Percentiles rank a stretch among this genome's conserved stretches.
These are phyloP conservation scores for Quercus phellos DNA, from an alignment of 331 rosid genomes.

Conservation along the genomic window DNA sequence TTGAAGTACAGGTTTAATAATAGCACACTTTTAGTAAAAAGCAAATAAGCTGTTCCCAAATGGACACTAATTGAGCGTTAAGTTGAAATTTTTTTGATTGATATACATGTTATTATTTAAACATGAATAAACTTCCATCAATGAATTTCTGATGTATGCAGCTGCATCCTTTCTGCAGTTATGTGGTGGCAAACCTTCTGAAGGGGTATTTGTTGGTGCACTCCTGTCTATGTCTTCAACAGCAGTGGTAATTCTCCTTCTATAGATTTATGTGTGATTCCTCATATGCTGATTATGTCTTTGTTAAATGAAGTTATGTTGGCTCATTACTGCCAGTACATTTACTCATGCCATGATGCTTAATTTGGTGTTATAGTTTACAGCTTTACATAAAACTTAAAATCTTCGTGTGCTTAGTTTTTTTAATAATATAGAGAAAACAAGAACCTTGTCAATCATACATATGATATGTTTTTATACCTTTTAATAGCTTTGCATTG, in stretches of 20 bases:
- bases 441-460: background rate
- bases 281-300: background rate
- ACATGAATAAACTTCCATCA: background rate
- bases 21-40: too few relatives aligned
- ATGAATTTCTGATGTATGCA: slow-evolving; percentile 30
- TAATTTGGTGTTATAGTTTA: background rate
- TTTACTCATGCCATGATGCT: background rate
- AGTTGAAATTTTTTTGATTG: background rate
- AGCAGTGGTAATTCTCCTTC: slow-evolving; percentile 65
- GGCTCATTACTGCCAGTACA: background rate
- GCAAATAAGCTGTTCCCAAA: too few relatives aligned
- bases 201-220: slow-evolving; percentile 84
- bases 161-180: slow-evolving; percentile 58
- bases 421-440: background rate
- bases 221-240: slow-evolving; percentile 94
- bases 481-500: background rate
- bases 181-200: slow-evolving; percentile 93
- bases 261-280: background rate
- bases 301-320: slow-evolving; percentile 1
- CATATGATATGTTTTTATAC: background rate
- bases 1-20: too few relatives aligned
- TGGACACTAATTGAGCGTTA: background rate
- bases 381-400: background rate
- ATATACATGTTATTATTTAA: background rate
- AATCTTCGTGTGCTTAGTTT: background rate